A percentile compares a stretch with the other conserved stretches of the same genome.
phyloP scores from a whole-genome alignment of 1,284 basidiomycete species.

The Exsudoporus floridanus region DNA sequence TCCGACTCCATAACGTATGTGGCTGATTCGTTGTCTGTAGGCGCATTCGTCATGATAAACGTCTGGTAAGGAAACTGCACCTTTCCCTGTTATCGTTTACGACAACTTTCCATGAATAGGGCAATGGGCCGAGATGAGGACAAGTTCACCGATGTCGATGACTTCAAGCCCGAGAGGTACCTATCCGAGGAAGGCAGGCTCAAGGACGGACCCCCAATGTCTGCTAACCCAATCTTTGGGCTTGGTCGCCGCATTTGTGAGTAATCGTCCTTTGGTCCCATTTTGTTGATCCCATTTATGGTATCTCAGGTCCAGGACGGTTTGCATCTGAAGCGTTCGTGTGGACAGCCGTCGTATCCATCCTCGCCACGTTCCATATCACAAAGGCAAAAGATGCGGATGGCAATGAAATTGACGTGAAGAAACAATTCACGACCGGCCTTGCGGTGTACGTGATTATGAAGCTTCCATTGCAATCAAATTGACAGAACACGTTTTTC shows the following conservation, averaged over 20 bases:
- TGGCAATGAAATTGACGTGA: constrained; percentile 36
- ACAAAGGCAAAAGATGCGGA: constrained; percentile 36
- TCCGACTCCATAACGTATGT: not conserved
- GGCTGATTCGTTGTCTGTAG: constrained; percentile 15
- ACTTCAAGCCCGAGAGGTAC: constrained; percentile 27
- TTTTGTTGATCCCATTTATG: constrained; percentile 9
- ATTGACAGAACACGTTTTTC: not conserved
- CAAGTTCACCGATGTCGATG: constrained; percentile 18
- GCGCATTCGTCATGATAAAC: constrained; percentile 31
- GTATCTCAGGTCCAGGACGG: constrained; percentile 24
- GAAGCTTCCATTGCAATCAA: not conserved
- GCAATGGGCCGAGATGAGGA: constrained; percentile 29
- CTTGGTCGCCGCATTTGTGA: constrained; percentile 40
- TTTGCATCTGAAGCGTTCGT: constrained; percentile 25
- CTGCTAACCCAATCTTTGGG: constrained; percentile 41
- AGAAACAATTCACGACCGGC: constrained; percentile 33
- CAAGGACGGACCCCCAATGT: constrained; percentile 28
- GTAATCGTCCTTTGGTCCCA: constrained; percentile 1
- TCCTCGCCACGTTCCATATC: constrained; percentile 41
- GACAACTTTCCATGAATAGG: constrained; percentile 25
- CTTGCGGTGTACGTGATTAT: constrained; percentile 32
- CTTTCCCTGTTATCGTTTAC: not conserved
- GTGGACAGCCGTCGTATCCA: constrained; percentile 30
- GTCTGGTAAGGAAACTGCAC: constrained; percentile 18
- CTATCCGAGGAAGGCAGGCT: constrained; percentile 17